phyloP scores from a whole-genome alignment of 805 yeast genomes.

The Suhomyces vadensis region DNA sequence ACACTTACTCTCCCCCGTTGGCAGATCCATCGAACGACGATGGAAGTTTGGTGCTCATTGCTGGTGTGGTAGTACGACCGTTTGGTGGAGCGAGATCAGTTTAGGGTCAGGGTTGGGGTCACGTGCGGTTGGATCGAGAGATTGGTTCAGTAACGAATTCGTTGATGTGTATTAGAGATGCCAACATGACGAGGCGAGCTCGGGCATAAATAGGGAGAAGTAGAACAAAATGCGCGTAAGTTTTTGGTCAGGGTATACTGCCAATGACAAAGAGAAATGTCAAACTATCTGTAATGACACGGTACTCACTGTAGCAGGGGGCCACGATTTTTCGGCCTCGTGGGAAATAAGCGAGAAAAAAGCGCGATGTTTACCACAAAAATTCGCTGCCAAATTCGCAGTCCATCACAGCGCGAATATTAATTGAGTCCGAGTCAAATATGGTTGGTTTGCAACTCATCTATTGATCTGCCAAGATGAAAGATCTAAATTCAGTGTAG shows the following conservation, averaged over 20 bases:
- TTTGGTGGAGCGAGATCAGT: neutral
- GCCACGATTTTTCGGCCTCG: no score
- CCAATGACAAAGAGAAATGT: neutral
- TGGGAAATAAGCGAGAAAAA: no score
- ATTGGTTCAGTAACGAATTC: neutral
- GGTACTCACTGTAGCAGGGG: no score
- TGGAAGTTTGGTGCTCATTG: slow-evolving; percentile 30
- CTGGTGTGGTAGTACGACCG: slow-evolving; percentile 1
- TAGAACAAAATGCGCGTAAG: neutral
- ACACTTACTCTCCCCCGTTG: slow-evolving; percentile 49
- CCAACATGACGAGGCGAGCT: slow-evolving; percentile 1
- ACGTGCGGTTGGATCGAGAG: neutral
- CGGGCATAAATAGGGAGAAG: neutral
- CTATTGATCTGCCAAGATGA: slow-evolving; percentile 51
- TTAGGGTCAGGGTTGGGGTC: neutral
- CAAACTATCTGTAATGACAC: no score
- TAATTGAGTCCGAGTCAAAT: neutral
- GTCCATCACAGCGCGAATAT: neutral
- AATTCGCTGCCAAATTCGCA: neutral
- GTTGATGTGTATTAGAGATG: neutral
- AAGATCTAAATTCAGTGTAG: slow-evolving; percentile 74
- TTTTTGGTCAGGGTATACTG: neutral
- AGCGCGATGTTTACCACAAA: neutral
- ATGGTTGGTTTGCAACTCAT: neutral
- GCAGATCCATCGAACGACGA: slow-evolving; percentile 47